Evolutionary conservation across 1,284 basidiomycete genomes (phyloP).

Genomic region (Trichosporon coremiiforme): DNA sequence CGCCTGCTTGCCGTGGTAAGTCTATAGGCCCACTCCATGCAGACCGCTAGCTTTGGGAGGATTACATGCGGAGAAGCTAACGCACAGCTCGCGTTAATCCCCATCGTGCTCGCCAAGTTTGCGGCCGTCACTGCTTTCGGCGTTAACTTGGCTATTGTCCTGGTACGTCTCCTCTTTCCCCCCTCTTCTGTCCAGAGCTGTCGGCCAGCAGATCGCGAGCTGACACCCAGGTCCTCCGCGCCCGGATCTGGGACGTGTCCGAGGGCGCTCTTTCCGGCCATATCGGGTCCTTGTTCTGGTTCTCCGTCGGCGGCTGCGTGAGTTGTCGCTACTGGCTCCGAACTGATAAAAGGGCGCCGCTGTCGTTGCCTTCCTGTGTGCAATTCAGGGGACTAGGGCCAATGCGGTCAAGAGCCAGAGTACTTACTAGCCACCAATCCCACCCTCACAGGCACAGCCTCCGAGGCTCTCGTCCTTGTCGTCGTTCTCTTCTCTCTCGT

Average conservation of each 20-base stretch:
- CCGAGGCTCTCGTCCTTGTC: background rate
- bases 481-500: background rate
- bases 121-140: slow-evolving; percentile 7
- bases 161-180: slow-evolving; percentile 26
- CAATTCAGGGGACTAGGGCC: background rate
- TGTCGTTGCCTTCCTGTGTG: background rate
- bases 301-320: slow-evolving; percentile 48
- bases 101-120: background rate
- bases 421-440: background rate
- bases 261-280: slow-evolving; percentile 36
- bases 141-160: slow-evolving; percentile 39
- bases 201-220: no score
- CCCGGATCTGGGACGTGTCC: slow-evolving; percentile 36
- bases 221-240: slow-evolving; percentile 34
- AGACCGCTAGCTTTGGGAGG: no score
- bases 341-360: background rate
- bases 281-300: slow-evolving; percentile 49
- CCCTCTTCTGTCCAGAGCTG: no score
- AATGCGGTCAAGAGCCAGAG: background rate
- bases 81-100: background rate
- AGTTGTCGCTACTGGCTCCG: slow-evolving; percentile 20
- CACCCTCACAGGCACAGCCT: background rate
- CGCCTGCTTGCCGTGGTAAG: slow-evolving; percentile 44
- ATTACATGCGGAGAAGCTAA: background rate
- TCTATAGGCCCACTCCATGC: background rate